Conservation (phyloP, 2,329 filamentous ascomycete species). For the Bipolaris zeicola region DNA sequence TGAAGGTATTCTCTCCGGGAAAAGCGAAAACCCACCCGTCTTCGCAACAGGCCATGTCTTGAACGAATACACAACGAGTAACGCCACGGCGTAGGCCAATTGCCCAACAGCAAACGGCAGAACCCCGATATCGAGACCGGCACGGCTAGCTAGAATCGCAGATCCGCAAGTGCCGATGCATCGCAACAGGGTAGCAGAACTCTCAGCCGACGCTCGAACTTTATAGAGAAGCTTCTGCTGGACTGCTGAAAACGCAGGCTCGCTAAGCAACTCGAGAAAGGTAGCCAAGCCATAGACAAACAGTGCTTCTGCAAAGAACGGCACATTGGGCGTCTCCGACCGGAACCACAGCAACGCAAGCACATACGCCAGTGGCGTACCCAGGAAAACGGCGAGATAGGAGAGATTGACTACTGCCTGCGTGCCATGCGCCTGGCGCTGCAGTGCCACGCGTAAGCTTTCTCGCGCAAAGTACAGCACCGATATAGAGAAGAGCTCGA, state of each 20-base stretch:
- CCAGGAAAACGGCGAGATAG: conserved; percentile 76
- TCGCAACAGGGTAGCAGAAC: conserved; percentile 76
- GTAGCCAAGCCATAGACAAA: conserved; percentile 62
- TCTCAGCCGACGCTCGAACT: conserved; percentile 81
- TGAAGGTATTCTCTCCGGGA: conserved; percentile 54
- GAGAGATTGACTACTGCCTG: conserved; percentile 89
- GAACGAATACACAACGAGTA: conserved; percentile 73
- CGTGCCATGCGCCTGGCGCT: conserved; percentile 67
- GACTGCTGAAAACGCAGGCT: conserved; percentile 87
- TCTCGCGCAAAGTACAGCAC: conserved; percentile 95
- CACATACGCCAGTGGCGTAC: conserved; percentile 65
- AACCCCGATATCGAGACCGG: conserved; percentile 67
- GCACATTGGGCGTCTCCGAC: conserved; percentile 59
- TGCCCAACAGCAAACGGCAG: conserved; percentile 91
- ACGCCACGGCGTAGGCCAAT: conserved; percentile 70
- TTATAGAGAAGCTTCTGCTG: conserved; percentile 82
- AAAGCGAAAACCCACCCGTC: conserved; percentile 70
- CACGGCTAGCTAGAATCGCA: conserved; percentile 67
- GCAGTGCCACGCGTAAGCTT: conserved; percentile 86
- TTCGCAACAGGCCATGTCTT: conserved; percentile 64
- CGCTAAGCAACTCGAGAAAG: conserved; percentile 77
- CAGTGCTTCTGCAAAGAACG: conserved; percentile 66
- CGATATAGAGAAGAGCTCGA: conserved; percentile 91
- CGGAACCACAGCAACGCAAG: conserved; percentile 72
- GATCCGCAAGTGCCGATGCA: conserved; percentile 75